Evolutionary conservation across 1,139 yeast species (phyloP).

Genomic region (Eremothecium cymbalariae): DNA sequence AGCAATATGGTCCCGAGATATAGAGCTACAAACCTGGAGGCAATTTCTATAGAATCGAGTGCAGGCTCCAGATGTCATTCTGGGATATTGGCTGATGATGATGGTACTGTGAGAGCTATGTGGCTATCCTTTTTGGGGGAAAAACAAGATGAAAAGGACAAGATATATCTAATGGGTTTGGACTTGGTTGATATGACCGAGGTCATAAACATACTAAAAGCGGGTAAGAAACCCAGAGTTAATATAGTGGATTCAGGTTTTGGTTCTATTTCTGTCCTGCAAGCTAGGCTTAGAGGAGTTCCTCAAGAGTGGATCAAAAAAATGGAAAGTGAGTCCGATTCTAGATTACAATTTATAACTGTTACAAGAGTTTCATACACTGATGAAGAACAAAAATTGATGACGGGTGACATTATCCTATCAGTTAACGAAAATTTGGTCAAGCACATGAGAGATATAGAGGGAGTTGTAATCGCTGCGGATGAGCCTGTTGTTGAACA

Average conservation of each 20-base stretch:
- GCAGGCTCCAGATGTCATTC: constrained; percentile 68
- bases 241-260: constrained; percentile 76
- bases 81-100: constrained; percentile 70
- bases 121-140: constrained; percentile 84
- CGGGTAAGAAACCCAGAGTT: constrained; percentile 45
- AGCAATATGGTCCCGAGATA: constrained; percentile 69
- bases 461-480: constrained; percentile 40
- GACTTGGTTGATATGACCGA: constrained; percentile 57
- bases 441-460: constrained; percentile 59
- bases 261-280: constrained; percentile 56
- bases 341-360: constrained; percentile 63
- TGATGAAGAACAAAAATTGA: constrained; percentile 34
- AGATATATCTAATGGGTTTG: constrained; percentile 70
- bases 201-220: constrained; percentile 49
- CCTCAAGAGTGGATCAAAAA: constrained; percentile 71
- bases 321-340: constrained; percentile 52
- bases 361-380: constrained; percentile 65
- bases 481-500: constrained; percentile 27
- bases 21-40: constrained; percentile 77
- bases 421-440: constrained; percentile 60
- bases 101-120: constrained; percentile 73
- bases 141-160: constrained; percentile 46
- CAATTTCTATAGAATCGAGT: constrained; percentile 65
- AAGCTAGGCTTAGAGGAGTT: constrained; percentile 80
- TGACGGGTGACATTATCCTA: constrained; percentile 64